Evolutionary conservation across 208 protist species (phyloP).

Genomic region (Porcisia hertigi): DNA sequence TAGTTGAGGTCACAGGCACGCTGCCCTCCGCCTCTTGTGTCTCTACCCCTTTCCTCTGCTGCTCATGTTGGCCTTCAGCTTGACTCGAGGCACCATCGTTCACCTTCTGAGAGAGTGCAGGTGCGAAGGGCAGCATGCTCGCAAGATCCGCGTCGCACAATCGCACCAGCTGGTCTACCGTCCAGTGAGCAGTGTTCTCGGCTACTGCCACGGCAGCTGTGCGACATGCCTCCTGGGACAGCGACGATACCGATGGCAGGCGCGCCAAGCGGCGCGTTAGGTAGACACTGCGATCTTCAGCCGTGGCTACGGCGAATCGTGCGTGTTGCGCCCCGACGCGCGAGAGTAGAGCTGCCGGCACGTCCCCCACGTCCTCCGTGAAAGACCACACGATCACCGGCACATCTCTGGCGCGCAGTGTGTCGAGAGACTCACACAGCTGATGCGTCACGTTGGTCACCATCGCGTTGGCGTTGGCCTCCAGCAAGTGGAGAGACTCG

Average conservation of each 20-base stretch:
- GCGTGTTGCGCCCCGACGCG: slow-evolving; percentile 32
- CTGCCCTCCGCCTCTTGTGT: neutral
- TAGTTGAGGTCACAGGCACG: neutral
- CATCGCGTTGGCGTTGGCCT: slow-evolving; percentile 30
- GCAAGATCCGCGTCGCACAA: slow-evolving; percentile 6
- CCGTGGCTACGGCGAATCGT: slow-evolving; percentile 29
- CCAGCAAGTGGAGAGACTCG: slow-evolving; percentile 53
- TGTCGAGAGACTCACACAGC: slow-evolving; percentile 51
- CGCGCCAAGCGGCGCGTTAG: slow-evolving; percentile 12
- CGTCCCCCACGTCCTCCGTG: slow-evolving; percentile 13
- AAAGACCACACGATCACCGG: slow-evolving; percentile 29
- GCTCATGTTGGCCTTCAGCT: neutral
- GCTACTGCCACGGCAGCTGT: slow-evolving; percentile 12
- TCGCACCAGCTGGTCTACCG: slow-evolving; percentile 16
- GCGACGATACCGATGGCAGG: slow-evolving; percentile 1
- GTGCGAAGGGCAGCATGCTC: neutral
- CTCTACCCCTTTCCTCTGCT: neutral
- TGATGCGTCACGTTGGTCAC: slow-evolving; percentile 44
- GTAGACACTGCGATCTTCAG: slow-evolving; percentile 32
- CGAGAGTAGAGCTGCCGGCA: slow-evolving; percentile 7
- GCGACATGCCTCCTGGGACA: neutral
- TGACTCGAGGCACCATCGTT: neutral
- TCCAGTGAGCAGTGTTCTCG: slow-evolving; percentile 29
- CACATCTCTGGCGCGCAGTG: slow-evolving; percentile 12
- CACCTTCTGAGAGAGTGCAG: neutral